phyloP scores from a whole-genome alignment of 2,329 filamentous ascomycete species.

The Claviceps fusiformis region DNA sequence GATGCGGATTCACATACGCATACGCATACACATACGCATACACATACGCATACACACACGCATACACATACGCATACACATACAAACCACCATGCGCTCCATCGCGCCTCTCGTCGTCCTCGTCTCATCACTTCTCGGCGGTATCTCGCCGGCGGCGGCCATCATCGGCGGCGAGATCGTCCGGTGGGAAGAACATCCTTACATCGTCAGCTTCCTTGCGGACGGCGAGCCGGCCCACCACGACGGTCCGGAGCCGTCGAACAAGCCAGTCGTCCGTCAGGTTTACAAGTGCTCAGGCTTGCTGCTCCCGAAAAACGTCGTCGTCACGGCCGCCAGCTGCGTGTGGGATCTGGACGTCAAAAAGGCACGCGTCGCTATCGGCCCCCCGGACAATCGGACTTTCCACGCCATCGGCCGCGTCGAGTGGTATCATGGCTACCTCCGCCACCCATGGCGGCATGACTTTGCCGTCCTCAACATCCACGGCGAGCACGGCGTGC shows the following conservation, averaged over 20 bases:
- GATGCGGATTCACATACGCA: too few species aligned
- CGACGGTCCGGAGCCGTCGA: too few species aligned
- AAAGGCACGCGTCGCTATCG: not conserved
- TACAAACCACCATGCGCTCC: not conserved
- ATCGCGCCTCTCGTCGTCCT: not conserved
- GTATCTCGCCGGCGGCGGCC: not conserved
- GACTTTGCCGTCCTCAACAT: slow-evolving; percentile 1
- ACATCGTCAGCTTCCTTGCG: not conserved
- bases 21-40: not conserved
- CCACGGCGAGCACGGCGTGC: not conserved
- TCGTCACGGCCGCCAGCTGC: slow-evolving; percentile 4
- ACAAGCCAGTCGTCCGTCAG: too few species aligned
- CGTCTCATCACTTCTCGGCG: not conserved
- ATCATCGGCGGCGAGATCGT: not conserved
- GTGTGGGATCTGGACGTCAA: not conserved
- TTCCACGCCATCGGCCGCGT: not conserved
- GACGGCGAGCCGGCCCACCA: not conserved
- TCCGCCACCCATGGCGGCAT: not conserved
- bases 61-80: not conserved
- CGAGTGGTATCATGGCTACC: too few species aligned
- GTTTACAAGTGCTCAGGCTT: not conserved
- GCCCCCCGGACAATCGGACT: not conserved
- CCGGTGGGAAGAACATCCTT: not conserved
- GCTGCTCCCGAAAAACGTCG: not conserved
- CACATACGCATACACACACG: not conserved